Percentiles rank a stretch among this genome's conserved stretches.
Evolutionary conservation across 2,329 filamentous ascomycete species (phyloP).

Genomic region (Cladophialophora chaetospira): DNA sequence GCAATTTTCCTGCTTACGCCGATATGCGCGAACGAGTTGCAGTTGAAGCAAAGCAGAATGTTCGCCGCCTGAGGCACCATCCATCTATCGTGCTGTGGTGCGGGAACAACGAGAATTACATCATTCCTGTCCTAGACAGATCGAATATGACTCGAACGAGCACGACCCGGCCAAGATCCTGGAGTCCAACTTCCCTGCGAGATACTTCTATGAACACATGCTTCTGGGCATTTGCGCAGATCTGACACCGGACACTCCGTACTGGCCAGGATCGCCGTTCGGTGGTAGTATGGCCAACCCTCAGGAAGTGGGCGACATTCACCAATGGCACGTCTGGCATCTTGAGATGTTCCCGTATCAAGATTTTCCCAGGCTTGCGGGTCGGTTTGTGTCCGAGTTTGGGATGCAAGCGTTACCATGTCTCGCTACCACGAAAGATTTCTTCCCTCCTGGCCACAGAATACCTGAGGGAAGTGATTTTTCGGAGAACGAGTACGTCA

Average conservation of each 20-base stretch:
- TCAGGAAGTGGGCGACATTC: slow-evolving; percentile 79
- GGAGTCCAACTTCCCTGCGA: slow-evolving; percentile 83
- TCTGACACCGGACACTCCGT: slow-evolving; percentile 66
- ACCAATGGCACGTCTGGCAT: slow-evolving; percentile 97
- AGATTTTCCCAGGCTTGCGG: slow-evolving; percentile 78
- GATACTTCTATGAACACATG: slow-evolving; percentile 92
- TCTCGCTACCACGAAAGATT: slow-evolving; percentile 67
- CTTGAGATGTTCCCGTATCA: slow-evolving; percentile 89
- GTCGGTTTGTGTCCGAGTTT: slow-evolving; percentile 90
- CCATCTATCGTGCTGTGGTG: slow-evolving; percentile 85
- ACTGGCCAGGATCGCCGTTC: slow-evolving; percentile 81
- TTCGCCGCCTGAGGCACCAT: slow-evolving; percentile 75
- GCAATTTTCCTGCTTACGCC: slow-evolving; percentile 70
- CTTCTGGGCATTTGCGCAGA: slow-evolving; percentile 71
- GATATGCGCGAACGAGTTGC: neutral
- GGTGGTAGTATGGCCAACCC: slow-evolving; percentile 76
- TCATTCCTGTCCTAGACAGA: slow-evolving; percentile 67
- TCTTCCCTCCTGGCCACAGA: slow-evolving; percentile 1
- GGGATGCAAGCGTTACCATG: slow-evolving; percentile 91
- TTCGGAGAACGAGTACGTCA: neutral
- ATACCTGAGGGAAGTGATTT: neutral
- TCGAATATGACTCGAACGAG: slow-evolving; percentile 66
- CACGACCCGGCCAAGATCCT: slow-evolving; percentile 59
- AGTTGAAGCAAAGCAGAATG: slow-evolving; percentile 66
- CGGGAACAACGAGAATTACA: slow-evolving; percentile 94